phyloP scores from a whole-genome alignment of 2,329 filamentous ascomycete species.

The Epichloe festucae region DNA sequence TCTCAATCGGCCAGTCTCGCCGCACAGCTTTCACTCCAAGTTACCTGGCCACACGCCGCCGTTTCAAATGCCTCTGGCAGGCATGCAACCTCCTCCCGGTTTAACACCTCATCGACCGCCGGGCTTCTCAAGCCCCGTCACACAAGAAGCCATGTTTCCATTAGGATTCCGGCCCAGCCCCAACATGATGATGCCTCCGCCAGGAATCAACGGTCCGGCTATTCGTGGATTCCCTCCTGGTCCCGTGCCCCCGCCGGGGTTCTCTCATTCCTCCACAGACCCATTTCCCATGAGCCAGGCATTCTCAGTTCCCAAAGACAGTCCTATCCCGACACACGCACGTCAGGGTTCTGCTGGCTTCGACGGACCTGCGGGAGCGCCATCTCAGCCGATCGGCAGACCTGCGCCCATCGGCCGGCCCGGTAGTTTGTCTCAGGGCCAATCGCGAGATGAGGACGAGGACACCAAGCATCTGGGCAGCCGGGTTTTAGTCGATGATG shows the following conservation, averaged over 20 bases:
- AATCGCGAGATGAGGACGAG: slow-evolving; percentile 43
- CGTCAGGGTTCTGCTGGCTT: slow-evolving; percentile 63
- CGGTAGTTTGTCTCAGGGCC: slow-evolving; percentile 52
- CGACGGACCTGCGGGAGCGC: slow-evolving; percentile 38
- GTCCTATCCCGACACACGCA: slow-evolving; percentile 44
- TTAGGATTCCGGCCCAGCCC: slow-evolving; percentile 32
- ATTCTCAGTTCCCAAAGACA: slow-evolving; percentile 21
- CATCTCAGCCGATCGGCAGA: slow-evolving; percentile 62
- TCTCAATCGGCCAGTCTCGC: slow-evolving; percentile 40
- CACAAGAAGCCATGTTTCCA: slow-evolving; percentile 37
- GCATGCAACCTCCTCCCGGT: slow-evolving; percentile 34
- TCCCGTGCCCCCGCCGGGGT: slow-evolving; percentile 25
- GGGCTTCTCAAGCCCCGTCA: slow-evolving; percentile 44
- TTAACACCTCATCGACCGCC: slow-evolving; percentile 26
- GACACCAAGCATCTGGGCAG: slow-evolving; percentile 76
- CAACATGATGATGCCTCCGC: slow-evolving; percentile 35
- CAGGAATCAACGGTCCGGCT: slow-evolving; percentile 34
- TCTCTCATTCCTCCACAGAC: slow-evolving; percentile 17
- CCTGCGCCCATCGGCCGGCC: slow-evolving; percentile 83
- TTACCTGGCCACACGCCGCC: slow-evolving; percentile 30
- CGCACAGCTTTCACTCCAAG: slow-evolving; percentile 27
- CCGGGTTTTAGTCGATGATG: slow-evolving; percentile 74
- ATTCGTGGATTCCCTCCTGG: slow-evolving; percentile 30
- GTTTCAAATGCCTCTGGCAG: slow-evolving; percentile 44
- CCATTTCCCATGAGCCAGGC: slow-evolving; percentile 19